Evolutionary conservation across 495 filamentous ascomycete genomes (phyloP).

Genomic region (Echria macrotheca): DNA sequence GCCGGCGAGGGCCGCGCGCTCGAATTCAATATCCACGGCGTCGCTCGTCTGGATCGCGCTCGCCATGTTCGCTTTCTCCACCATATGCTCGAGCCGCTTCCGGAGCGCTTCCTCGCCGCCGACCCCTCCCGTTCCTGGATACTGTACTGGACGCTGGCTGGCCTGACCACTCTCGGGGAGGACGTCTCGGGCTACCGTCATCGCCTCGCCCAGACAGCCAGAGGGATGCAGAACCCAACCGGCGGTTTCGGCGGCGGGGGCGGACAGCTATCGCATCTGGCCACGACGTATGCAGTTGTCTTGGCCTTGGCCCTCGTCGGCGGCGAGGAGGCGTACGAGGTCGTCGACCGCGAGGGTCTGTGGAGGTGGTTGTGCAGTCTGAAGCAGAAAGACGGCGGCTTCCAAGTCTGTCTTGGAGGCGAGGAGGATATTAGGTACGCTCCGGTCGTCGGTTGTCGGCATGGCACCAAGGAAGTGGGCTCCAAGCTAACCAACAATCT

Average conservation of each 20-base stretch:
- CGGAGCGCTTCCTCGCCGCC: conserved; percentile 56
- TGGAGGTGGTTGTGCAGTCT: conserved; percentile 82
- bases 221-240: conserved; percentile 69
- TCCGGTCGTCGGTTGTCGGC: background rate
- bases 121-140: conserved; percentile 91
- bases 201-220: conserved; percentile 63
- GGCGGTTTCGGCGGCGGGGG: conserved; percentile 95
- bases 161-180: conserved; percentile 65
- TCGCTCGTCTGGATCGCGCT: conserved; percentile 65
- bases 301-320: conserved; percentile 73
- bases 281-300: conserved; percentile 79
- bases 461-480: conserved; percentile 43
- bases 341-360: conserved; percentile 78
- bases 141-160: conserved; percentile 82
- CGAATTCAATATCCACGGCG: conserved; percentile 58
- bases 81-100: conserved; percentile 57
- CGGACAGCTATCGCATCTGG: conserved; percentile 81
- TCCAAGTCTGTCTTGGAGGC: conserved; percentile 71
- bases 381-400: conserved; percentile 80
- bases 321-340: conserved; percentile 60
- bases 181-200: conserved; percentile 66
- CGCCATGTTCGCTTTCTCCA: conserved; percentile 74
- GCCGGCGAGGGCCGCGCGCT: conserved; percentile 38
- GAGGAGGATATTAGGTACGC: conserved; percentile 86
- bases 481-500: too few species aligned